Base-by-base conservation (phyloP, 306 rosid species). In the Spatholobus suberectus region DNA sequence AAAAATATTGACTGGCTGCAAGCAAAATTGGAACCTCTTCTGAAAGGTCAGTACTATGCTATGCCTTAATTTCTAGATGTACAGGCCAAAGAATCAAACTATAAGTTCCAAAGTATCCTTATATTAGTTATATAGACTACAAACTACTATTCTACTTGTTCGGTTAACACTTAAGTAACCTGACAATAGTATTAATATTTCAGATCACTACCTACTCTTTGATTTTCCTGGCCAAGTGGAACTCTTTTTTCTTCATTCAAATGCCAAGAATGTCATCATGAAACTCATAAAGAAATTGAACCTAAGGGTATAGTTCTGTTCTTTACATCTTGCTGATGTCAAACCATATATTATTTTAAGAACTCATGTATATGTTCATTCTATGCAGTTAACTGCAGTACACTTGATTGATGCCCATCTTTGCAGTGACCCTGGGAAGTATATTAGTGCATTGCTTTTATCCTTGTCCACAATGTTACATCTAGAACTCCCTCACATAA, bases 141-240 rank as follows among this genome's bases (percentile, higher is more conserved):
- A 21, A 58, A 46, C 61, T 63, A 14, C 43, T 83, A 21, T 76
- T 67, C 21, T 47, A 74, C 72, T 52, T 78, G 79, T 29, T 75
- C 78, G 24, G 70, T 70, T 49, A 52, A 70, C 20, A 57, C 43
- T 82, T 4, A 38, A 59, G 24, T 29, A n/a, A 57, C 66, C 80
- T 87, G 47, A 81, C 83, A 58, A 73, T 87, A 58, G 11, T 75
- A 79, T 73, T 71, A 51, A 77, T 46, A 78, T 80, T 89, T 89
- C 94, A 96, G 99, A 93, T 93, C 98, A 90, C 76, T 96, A 96
- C 86, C 85, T 96, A 69, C 99, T 96, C 78, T 96, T 96, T 89
- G 99, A 96, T 89, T 94, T 96, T 82, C 99, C 99, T 13, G 98
- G 98, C 49, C 99, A 96, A 89, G 99, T 93, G 68, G 98, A 96